A percentile compares a stretch with the other conserved stretches of the same genome.
phyloP scores from a whole-genome alignment of 208 protist species.

The Angomonas ambiguus region DNA sequence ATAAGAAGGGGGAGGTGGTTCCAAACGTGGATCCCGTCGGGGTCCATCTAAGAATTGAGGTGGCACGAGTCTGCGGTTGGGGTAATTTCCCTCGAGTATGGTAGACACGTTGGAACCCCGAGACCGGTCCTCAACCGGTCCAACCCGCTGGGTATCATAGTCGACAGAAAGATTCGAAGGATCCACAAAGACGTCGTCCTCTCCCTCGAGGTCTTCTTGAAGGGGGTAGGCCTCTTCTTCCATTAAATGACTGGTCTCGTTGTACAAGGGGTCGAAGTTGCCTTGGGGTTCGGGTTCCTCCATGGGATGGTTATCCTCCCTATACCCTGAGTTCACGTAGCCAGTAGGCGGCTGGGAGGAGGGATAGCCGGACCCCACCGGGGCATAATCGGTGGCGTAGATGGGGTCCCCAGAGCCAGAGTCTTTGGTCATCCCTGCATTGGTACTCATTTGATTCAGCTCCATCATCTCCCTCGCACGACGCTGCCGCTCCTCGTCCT shows the following conservation, averaged over 20 bases:
- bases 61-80: neutral
- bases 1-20: neutral
- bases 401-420: constrained; percentile 25
- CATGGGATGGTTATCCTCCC: neutral
- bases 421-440: neutral
- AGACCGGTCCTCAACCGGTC: neutral
- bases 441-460: neutral
- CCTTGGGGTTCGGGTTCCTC: neutral
- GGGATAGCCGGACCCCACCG: neutral
- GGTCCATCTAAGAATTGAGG: neutral
- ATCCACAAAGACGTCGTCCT: constrained; percentile 5
- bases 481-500: constrained; percentile 25
- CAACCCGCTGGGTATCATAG: neutral
- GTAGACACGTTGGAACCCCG: neutral
- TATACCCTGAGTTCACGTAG: neutral
- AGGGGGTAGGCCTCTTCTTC: constrained; percentile 13
- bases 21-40: neutral
- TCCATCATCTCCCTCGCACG: constrained; percentile 16
- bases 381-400: neutral
- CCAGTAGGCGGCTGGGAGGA: neutral
- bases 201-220: constrained; percentile 31
- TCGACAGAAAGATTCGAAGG: neutral
- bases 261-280: neutral
- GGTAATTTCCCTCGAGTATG: neutral
- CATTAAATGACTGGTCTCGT: neutral